A percentile compares a stretch with the other conserved stretches of the same genome.
phyloP scores from a whole-genome alignment of 2,329 filamentous ascomycete genomes.

The Fusarium setosum region DNA sequence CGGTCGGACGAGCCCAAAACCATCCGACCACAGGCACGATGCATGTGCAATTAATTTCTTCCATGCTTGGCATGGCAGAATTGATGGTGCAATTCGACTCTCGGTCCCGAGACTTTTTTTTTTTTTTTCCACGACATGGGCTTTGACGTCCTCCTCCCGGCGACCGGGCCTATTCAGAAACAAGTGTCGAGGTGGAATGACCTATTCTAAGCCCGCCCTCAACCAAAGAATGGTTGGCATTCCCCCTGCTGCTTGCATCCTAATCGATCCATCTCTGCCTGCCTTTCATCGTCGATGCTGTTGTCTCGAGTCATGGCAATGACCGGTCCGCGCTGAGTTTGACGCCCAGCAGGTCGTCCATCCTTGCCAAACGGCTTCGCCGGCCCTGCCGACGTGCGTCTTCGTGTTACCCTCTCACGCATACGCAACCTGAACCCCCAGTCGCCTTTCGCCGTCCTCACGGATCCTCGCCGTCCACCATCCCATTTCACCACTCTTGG shows the following conservation, averaged over 20 bases:
- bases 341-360: conserved; percentile 17
- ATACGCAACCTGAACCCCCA: conserved; percentile 24
- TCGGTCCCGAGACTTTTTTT: too few species aligned
- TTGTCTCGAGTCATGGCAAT: conserved; percentile 22
- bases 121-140: not conserved
- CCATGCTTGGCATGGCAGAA: conserved; percentile 7
- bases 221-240: conserved; percentile 1
- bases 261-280: not conserved
- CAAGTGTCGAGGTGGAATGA: conserved; percentile 3
- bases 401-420: conserved; percentile 39
- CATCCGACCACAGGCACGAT: conserved; percentile 4
- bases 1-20: conserved; percentile 12
- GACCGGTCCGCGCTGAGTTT: conserved; percentile 24
- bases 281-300: not conserved
- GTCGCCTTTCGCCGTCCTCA: conserved; percentile 20
- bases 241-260: conserved; percentile 3
- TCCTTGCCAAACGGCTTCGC: conserved; percentile 32
- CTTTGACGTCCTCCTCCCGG: not conserved
- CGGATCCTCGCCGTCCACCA: conserved; percentile 32
- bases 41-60: not conserved
- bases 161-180: not conserved
- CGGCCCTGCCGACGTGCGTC: conserved; percentile 34
- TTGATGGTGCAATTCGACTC: conserved; percentile 9
- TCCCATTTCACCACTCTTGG: conserved; percentile 24
- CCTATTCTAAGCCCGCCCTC: conserved; percentile 4